Evolutionary conservation across 805 yeast genomes (phyloP), one percentile per base, ranked within the genome.

Genomic region (Cyberlindnera misumaiensis): DNA sequence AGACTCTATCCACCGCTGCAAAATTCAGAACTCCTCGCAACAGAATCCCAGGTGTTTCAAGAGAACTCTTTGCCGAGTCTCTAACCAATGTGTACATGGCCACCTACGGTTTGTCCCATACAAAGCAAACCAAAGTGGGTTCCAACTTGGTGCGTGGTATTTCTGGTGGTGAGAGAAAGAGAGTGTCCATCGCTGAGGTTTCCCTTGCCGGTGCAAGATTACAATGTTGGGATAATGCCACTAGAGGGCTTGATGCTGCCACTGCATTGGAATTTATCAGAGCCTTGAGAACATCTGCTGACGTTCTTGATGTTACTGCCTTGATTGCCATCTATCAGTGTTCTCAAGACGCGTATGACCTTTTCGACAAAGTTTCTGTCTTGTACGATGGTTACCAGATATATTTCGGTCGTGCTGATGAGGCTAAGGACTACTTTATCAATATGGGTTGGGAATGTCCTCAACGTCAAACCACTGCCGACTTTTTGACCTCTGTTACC

Each of bases 111-210:
- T 47, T 63, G 31, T 48, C 57, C 8, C 85, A 80, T 52, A 77
- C 83, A 11, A 67, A 70, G 47, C 64, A 77, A 53, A 80, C 86
- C 22, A 67, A 75, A 40, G 85, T 80, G 34, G 86, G 87, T 53
- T 71, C 74, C 48, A 83, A 79, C 45, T 68, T 70, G 34, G 74
- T 78, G 24, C 69, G 84, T 56, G 87, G 87, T 60, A 77, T 80
- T 32, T 78, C 84, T 22, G 87, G 86, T 56, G 87, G 86, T 63
- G 83, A 80, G 60, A 64, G 86, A 49, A 80, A 80, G 59, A 74
- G 86, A 64, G 85, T 79, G 15, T 77, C 84, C n/a, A 77, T 80
- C 49, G 83, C 82, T 11, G 86, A 80, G 59, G 83, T 71, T 34
- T 51, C 68, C 12, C 49, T 65, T 22, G 56, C 67, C 37, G 77